Base-by-base conservation (phyloP, 495 filamentous ascomycete species). In the Hyaloscypha hepaticicola region DNA sequence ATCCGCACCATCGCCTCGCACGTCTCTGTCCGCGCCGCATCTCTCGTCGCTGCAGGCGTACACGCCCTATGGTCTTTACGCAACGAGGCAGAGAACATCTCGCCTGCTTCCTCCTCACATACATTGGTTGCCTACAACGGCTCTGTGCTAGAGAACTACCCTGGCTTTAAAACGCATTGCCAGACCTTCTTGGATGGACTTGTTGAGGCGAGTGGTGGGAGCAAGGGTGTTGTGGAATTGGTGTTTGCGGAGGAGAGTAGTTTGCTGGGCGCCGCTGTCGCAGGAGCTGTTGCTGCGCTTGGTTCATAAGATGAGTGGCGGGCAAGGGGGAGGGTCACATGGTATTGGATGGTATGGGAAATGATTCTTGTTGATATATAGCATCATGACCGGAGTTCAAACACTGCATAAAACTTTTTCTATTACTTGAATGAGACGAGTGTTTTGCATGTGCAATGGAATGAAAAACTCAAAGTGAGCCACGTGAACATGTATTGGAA, bases 91-190 rank as follows among this genome's bases (percentile, higher is more conserved):
- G 85, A 89, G 25, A 34, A 56, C 14, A 68, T 66, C 45, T 1
- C 25, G 16, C 38, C 61, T 24, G 22, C 27, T n/a, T 24, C 38
- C 61, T 24, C 27, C 27, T n/a, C 53, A 60, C 67, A 70, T 59
- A 75, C 61, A 2, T 79, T 82, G 14, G 82, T 89, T 12, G 85
- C 82, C 9, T 89, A 83, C 71, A 87, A 86, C 69, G 87, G 87
- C 52, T 81, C 79, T 27, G 87, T 90, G 33, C 79, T 90, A 33
- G 83, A 87, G 73, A 81, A 84, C 68, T 90, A 89, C 70, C 87
- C 87, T 0, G 72, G 70, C 22, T 89, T 88, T 69, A 70, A 76
- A 21, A 60, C 51, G 28, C 73, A 65, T 5, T 80, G 81, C 61
- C 84, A 90, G 71, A 60, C 56, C 6, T 82, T 79, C 64, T 77